Percentiles rank a stretch among this genome's conserved stretches.
These are phyloP conservation scores for Oryza australiensis DNA, from an alignment of 176 grass and related monocot species.

Conservation along the genomic window DNA sequence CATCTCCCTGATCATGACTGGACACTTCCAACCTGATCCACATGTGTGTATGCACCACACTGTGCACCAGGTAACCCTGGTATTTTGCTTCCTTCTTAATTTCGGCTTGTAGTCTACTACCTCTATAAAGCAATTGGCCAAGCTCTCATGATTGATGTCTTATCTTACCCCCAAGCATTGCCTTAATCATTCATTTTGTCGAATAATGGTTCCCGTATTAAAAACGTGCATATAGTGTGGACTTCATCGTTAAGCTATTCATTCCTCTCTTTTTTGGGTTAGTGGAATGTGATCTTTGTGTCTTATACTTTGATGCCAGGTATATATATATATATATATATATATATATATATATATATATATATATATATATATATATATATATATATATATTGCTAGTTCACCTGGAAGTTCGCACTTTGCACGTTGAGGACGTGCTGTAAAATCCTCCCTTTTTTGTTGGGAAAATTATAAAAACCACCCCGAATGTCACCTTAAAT, in stretches of 20 bases:
- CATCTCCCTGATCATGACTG: conserved; percentile 10
- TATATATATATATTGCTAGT: background rate
- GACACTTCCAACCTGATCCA: conserved; percentile 41
- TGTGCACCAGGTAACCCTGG: background rate
- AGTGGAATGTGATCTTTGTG: background rate
- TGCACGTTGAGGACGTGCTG: background rate
- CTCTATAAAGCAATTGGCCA: too few species aligned
- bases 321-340: background rate
- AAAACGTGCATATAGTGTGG: conserved; percentile 1
- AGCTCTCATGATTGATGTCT: background rate
- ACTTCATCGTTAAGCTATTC: background rate
- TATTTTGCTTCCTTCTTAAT: background rate
- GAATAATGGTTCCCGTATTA: background rate
- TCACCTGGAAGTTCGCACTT: background rate
- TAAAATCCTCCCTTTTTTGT: background rate
- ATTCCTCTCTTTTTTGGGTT: background rate
- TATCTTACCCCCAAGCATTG: background rate
- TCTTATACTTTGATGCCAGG: background rate
- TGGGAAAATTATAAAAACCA: too few species aligned
- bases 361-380: too few species aligned
- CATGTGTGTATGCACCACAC: conserved; percentile 12
- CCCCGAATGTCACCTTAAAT: too few species aligned
- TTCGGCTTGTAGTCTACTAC: background rate
- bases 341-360: too few species aligned
- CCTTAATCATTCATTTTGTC: background rate